Evolutionary conservation across 371 early-diverging fungal genomes (phyloP), one percentile per base, ranked within the genome.

Genomic region (Mortierella sp.): DNA sequence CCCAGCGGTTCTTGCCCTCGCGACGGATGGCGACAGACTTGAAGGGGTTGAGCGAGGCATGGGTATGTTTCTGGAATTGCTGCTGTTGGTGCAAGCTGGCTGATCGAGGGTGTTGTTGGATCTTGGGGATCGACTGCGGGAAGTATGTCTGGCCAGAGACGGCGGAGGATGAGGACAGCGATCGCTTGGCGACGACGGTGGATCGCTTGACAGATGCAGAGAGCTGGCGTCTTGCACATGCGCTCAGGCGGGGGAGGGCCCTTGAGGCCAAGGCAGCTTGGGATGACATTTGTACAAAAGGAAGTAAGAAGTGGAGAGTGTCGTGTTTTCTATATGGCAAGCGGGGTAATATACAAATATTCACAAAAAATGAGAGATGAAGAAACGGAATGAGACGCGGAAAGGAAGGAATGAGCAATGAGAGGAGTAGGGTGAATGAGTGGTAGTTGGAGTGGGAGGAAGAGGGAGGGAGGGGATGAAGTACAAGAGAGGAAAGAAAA

Each of bases 1-100:
- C 99, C 99, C 99, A 99, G 48, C 95, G 90, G 90, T 96, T 97
- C 90, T 99, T 99, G 90, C 95, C 96, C 89, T 99, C 99, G 60
- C 98, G 91, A 21, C 99, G 94, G 75, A 99, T 94, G 32, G 97
- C 99, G 43, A 99, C 83, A 11, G 90, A 84, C 78, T 88, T 85
- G 85, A 74, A 85, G 8, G 85, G 85, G 77, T 85, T 85, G 65
- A 76, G 6, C n/a, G 79, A 76, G 32, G 81, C 35, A 10, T 79
- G 70, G 48, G 81, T 78, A 54, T 85, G 81, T 71, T 78, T 84
- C 54, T 81, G 79, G 75, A 60, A 75, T 63, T 79, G 81, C 74
- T 81, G 84, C 70, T 84, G 85, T 65, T 81, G 79, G 18, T 70
- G 60, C 56, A 75, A 48, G 43, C 70, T 70, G 18, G 65, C 41